Evolutionary conservation across 768 basidiomycete species (phyloP).

Genomic region (Harrya chromipes): DNA sequence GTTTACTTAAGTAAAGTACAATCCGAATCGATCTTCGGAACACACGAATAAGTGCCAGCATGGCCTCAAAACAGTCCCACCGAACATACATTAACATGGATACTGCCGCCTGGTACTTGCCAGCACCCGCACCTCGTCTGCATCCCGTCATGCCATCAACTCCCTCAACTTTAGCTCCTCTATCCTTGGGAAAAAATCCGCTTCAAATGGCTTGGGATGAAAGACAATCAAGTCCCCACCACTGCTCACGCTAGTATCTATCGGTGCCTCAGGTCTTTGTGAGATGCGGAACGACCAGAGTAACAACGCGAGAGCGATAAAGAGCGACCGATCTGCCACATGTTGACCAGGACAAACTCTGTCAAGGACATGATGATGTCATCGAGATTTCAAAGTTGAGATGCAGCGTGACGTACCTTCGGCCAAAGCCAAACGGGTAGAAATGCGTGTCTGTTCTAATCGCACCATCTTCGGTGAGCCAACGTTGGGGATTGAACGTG

Average conservation of each 20-base stretch:
- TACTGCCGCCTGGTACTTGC: too few relatives aligned
- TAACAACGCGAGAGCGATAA: slow-evolving; percentile 55
- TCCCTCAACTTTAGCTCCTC: slow-evolving; percentile 1
- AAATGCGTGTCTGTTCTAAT: not conserved
- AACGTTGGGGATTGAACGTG: slow-evolving; percentile 6
- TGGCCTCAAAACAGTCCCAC: too few relatives aligned
- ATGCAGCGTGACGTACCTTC: not conserved
- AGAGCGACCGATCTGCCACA: slow-evolving; percentile 45
- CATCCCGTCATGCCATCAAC: not conserved
- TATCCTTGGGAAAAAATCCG: slow-evolving; percentile 47
- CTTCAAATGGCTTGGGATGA: slow-evolving; percentile 55
- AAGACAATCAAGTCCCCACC: slow-evolving; percentile 59
- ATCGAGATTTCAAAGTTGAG: not conserved
- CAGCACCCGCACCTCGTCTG: too few relatives aligned
- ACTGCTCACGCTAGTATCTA: slow-evolving; percentile 45
- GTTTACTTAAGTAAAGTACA: too few relatives aligned
- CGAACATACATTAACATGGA: too few relatives aligned
- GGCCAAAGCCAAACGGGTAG: slow-evolving; percentile 2
- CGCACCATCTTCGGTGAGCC: slow-evolving; percentile 1
- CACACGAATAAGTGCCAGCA: too few relatives aligned
- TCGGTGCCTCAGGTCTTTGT: slow-evolving; percentile 44
- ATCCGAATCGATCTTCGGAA: too few relatives aligned
- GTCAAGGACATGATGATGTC: too few relatives aligned
- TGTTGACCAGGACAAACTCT: slow-evolving; percentile 61
- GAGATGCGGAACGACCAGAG: slow-evolving; percentile 59